These are phyloP conservation scores for Entrophospora sp. DNA, from an alignment of 192 early-diverging fungal species.

Conservation along the genomic window DNA sequence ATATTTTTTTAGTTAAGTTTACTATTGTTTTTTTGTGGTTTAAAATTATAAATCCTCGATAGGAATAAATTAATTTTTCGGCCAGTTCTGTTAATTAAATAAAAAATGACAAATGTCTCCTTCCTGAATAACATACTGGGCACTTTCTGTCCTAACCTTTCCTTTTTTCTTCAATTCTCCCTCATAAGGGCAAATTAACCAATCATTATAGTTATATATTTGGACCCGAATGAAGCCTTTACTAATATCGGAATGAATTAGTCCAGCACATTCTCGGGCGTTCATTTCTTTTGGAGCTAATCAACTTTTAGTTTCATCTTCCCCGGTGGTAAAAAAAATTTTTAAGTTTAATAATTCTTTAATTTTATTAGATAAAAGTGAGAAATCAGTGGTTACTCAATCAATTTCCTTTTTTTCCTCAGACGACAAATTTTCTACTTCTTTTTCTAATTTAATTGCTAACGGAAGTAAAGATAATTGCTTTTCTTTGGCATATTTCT, in stretches of 20 bases:
- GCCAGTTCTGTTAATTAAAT: too few species aligned
- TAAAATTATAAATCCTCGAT: too few species aligned
- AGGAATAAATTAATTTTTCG: too few species aligned
- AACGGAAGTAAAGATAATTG: slow-evolving; percentile 28
- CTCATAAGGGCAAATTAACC: neutral
- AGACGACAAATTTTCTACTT: slow-evolving; percentile 25
- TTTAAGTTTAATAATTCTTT: slow-evolving; percentile 59
- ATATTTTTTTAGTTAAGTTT: slow-evolving; percentile 2
- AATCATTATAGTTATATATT: slow-evolving; percentile 31
- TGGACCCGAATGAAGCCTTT: slow-evolving; percentile 74
- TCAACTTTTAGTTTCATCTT: slow-evolving; percentile 74
- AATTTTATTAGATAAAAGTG: slow-evolving; percentile 58
- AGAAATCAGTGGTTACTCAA: slow-evolving; percentile 23
- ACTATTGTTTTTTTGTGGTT: neutral
- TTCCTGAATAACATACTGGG: slow-evolving; percentile 8
- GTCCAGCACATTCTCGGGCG: slow-evolving; percentile 63
- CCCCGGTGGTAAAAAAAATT: slow-evolving; percentile 70
- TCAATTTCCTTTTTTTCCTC: slow-evolving; percentile 35
- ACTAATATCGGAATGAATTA: slow-evolving; percentile 67
- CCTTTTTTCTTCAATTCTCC: neutral
- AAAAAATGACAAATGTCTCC: slow-evolving; percentile 12
- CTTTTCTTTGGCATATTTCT: slow-evolving; percentile 23
- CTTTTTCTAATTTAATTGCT: slow-evolving; percentile 34
- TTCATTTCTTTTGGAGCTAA: slow-evolving; percentile 54
- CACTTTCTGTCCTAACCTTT: neutral